Percentiles rank a stretch among this genome's conserved stretches.
Evolutionary conservation across 805 yeast species (phyloP).

Genomic region (Monosporozyma unispora): DNA sequence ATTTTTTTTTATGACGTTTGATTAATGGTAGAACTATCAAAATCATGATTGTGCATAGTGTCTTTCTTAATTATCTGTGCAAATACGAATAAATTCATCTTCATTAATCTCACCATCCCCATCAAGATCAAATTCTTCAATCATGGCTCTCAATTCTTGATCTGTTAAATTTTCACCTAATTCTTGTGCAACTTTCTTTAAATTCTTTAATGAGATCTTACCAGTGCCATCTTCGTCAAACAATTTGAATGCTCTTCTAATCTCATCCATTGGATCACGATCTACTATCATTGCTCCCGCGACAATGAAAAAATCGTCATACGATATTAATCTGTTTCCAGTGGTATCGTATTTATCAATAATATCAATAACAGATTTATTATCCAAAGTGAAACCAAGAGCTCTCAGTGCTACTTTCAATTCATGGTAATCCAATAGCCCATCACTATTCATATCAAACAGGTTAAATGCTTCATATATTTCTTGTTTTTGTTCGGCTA

Average conservation of each 20-base stretch:
- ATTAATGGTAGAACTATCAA: background rate
- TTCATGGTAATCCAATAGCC: conserved; percentile 85
- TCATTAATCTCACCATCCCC: conserved; percentile 93
- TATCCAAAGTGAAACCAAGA: conserved; percentile 75
- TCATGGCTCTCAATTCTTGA: conserved; percentile 92
- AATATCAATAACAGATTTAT: conserved; percentile 64
- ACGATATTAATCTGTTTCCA: conserved; percentile 58
- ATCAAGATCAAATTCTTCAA: conserved; percentile 92
- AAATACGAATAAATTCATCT: conserved; percentile 82
- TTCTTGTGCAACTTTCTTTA: conserved; percentile 85
- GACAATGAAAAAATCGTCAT: conserved; percentile 64
- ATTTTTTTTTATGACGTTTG: background rate
- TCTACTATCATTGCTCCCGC: conserved; percentile 77
- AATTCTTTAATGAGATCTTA: conserved; percentile 68
- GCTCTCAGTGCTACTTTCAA: conserved; percentile 91
- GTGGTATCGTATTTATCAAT: conserved; percentile 68
- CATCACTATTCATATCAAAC: conserved; percentile 90
- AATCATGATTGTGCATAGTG: background rate
- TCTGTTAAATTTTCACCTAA: conserved; percentile 87
- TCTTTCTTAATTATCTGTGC: conserved; percentile 50
- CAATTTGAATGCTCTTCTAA: conserved; percentile 76
- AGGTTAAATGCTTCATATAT: conserved; percentile 85
- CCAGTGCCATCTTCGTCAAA: conserved; percentile 89
- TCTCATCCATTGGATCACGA: conserved; percentile 90
- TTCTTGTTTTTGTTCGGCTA: conserved; percentile 84